Conservation (phyloP, 1,139 yeast species). For the Taphrina sp. region DNA sequence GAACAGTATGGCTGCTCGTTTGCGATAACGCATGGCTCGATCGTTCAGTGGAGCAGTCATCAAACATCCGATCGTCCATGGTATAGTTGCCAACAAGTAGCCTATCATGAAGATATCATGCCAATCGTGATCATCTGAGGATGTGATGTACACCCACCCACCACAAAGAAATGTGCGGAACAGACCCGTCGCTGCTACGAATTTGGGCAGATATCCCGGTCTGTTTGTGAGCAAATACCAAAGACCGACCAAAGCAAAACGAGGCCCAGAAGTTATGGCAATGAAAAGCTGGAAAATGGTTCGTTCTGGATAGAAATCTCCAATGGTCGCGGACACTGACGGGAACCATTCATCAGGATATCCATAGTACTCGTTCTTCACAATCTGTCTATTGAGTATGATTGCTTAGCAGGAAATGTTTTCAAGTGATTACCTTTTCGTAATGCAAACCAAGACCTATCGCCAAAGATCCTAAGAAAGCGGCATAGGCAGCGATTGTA, state of each 20-base stretch:
- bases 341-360: constrained; percentile 99
- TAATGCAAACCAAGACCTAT: constrained; percentile 23
- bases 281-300: constrained; percentile 81
- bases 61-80: constrained; percentile 77
- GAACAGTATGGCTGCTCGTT: constrained; percentile 57
- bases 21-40: constrained; percentile 55
- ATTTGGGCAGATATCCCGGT: constrained; percentile 49
- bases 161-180: constrained; percentile 91
- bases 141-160: constrained; percentile 96
- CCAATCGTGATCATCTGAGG: constrained; percentile 94
- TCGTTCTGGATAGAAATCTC: constrained; percentile 94
- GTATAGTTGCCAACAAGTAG: constrained; percentile 81
- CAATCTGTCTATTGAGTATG: constrained; percentile 59
- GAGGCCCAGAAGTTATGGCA: constrained; percentile 63
- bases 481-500: constrained; percentile 26
- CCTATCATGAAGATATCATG: constrained; percentile 94
- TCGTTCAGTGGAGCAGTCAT: constrained; percentile 54
- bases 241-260: constrained; percentile 69
- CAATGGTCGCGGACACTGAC: constrained; percentile 92
- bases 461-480: constrained; percentile 24
- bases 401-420: neutral
- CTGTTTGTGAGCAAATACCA: constrained; percentile 51
- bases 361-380: constrained; percentile 77
- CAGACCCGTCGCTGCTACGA: constrained; percentile 59
- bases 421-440: constrained; percentile 24